Conservation (phyloP, 345 rosid species). For the Litchi chinensis region DNA sequence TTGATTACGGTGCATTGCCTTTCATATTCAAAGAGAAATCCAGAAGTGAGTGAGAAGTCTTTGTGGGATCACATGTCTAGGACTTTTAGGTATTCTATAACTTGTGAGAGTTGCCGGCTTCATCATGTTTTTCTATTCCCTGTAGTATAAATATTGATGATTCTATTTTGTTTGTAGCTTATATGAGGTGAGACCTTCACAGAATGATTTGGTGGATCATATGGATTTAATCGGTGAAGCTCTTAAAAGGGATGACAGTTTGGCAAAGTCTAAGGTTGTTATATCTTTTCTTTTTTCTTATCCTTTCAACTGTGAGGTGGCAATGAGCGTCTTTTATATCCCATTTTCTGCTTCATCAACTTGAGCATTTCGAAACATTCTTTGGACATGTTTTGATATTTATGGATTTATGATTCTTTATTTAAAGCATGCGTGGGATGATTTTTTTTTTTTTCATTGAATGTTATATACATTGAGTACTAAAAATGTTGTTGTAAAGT, state of each 20-base stretch:
- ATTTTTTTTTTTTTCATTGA: not conserved
- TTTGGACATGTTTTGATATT: slow-evolving; percentile 2
- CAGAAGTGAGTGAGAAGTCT: slow-evolving; percentile 53
- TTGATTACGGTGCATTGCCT: slow-evolving; percentile 61
- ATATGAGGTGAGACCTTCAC: slow-evolving; percentile 67
- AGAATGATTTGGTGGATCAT: slow-evolving; percentile 79
- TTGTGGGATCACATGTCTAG: slow-evolving; percentile 65
- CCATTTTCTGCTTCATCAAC: not conserved
- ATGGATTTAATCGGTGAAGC: slow-evolving; percentile 61
- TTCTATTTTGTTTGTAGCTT: slow-evolving; percentile 43
- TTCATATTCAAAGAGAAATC: slow-evolving; percentile 57
- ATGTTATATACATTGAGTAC: not conserved
- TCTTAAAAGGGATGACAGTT: slow-evolving; percentile 49
- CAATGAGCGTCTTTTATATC: not conserved
- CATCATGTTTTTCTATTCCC: not conserved
- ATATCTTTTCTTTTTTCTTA: not conserved
- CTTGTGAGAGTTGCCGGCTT: slow-evolving; percentile 10
- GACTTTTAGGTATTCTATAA: slow-evolving; percentile 49
- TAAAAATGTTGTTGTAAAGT: not conserved
- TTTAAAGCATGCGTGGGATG: not conserved
- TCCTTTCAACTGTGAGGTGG: slow-evolving; percentile 10
- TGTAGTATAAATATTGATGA: not conserved
- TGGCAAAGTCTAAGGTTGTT: slow-evolving; percentile 71
- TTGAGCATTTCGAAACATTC: not conserved
- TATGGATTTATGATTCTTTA: slow-evolving; percentile 3